These are phyloP conservation scores for Globisporangium irregulare DNA, from an alignment of 352 stramenopile genomes.

Conservation along the genomic window DNA sequence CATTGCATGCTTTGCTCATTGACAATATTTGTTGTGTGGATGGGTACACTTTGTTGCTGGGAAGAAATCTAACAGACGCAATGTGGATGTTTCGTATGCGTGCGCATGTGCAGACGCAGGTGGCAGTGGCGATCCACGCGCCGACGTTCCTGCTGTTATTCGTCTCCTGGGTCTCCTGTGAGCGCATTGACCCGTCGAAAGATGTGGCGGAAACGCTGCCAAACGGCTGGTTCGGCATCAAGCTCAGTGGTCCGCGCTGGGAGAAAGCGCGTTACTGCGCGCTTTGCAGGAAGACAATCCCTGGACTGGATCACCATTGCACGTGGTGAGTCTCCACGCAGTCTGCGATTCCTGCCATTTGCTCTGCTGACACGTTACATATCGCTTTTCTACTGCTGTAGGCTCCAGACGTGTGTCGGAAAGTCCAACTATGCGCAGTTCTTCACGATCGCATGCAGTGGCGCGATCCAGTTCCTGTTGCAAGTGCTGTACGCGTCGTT, in stretches of 20 bases:
- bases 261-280: constrained; percentile 81
- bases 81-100: constrained; percentile 2
- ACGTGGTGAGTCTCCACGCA: constrained; percentile 45
- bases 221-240: constrained; percentile 69
- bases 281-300: constrained; percentile 73
- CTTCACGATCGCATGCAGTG: constrained; percentile 72
- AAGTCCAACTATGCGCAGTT: constrained; percentile 86
- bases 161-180: constrained; percentile 66
- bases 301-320: constrained; percentile 84
- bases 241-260: constrained; percentile 65
- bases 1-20: background rate
- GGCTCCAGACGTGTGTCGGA: constrained; percentile 83
- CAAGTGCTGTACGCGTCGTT: constrained; percentile 51
- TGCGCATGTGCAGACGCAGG: constrained; percentile 34
- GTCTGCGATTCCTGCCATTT: background rate
- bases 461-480: constrained; percentile 59
- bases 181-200: constrained; percentile 58
- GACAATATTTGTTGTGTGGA: background rate
- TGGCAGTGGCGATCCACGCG: constrained; percentile 51
- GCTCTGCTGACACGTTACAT: background rate
- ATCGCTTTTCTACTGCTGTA: constrained; percentile 11
- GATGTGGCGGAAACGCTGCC: constrained; percentile 32
- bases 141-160: constrained; percentile 48
- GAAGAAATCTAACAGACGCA: constrained; percentile 12
- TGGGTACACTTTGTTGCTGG: background rate